Evolutionary conservation across 768 basidiomycete species (phyloP).

Genomic region (Naganishia vishniacii): DNA sequence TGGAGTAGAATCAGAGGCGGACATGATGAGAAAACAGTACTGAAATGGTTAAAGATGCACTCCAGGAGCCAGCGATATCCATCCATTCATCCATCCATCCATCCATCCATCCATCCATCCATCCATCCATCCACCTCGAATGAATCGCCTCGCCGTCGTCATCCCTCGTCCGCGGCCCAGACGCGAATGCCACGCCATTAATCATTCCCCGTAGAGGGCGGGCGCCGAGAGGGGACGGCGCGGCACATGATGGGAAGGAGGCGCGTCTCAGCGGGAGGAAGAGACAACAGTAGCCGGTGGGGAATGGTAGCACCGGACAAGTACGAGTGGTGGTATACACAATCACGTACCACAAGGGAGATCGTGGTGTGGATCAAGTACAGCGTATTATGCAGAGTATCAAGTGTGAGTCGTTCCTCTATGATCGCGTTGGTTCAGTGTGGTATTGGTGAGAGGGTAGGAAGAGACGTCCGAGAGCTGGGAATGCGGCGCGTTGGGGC

Average conservation of each 20-base stretch:
- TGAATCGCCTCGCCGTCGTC: background rate
- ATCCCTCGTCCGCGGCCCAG: background rate
- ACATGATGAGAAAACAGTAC: background rate
- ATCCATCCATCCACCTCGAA: too few species aligned
- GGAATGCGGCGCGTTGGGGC: too few species aligned
- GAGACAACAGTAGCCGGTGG: constrained; percentile 24
- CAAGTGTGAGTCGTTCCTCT: constrained; percentile 27
- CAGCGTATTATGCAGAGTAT: constrained; percentile 8
- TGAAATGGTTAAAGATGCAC: too few species aligned
- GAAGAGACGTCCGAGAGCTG: too few species aligned
- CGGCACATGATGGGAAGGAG: too few species aligned
- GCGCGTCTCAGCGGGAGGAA: background rate
- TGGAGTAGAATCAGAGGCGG: constrained; percentile 6
- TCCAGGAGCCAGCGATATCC: too few species aligned
- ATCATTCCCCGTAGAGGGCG: too few species aligned
- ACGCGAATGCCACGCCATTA: constrained; percentile 1
- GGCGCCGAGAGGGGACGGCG: too few species aligned
- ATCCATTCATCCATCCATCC: too few species aligned
- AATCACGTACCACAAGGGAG: background rate
- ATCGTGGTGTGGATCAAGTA: background rate
- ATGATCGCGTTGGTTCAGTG: too few species aligned
- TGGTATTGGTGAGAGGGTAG: too few species aligned
- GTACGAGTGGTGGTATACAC: background rate
- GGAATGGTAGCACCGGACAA: constrained; percentile 66
- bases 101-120: too few species aligned